phyloP scores from a whole-genome alignment of 352 stramenopile species.

The Globisporangium abappressorium region DNA sequence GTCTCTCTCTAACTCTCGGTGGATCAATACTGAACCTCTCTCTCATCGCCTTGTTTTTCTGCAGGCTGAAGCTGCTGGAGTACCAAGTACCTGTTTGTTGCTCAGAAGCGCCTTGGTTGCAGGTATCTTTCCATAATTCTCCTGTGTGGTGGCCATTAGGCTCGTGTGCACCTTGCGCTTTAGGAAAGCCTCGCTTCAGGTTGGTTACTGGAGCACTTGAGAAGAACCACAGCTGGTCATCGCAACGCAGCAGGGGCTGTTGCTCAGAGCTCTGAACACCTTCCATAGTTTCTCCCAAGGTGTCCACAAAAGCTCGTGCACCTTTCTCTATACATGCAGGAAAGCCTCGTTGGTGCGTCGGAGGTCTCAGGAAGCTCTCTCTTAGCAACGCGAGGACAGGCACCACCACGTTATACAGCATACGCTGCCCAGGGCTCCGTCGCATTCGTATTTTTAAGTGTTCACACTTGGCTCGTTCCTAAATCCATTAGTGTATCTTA shows the following conservation, averaged over 20 bases:
- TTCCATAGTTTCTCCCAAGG: background rate
- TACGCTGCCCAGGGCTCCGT: background rate
- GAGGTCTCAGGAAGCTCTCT: background rate
- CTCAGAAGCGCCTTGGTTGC: background rate
- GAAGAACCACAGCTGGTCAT: background rate
- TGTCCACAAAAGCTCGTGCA: background rate
- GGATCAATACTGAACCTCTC: no score
- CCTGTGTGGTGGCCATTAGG: background rate
- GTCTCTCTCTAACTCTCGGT: no score
- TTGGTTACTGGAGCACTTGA: no score
- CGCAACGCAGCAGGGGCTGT: background rate
- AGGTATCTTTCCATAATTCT: background rate
- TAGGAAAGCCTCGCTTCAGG: background rate
- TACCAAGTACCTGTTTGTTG: background rate
- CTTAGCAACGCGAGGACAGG: background rate
- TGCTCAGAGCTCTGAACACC: background rate
- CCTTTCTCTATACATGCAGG: background rate
- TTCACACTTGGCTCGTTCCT: background rate
- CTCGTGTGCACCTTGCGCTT: background rate
- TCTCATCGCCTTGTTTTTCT: no score
- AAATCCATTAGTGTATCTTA: background rate
- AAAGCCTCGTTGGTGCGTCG: background rate
- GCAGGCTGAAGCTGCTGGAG: background rate
- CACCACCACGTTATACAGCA: background rate
- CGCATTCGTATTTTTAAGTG: background rate